Base-by-base conservation (phyloP, 139 green algal genomes). In the Picochlorum sp. region DNA sequence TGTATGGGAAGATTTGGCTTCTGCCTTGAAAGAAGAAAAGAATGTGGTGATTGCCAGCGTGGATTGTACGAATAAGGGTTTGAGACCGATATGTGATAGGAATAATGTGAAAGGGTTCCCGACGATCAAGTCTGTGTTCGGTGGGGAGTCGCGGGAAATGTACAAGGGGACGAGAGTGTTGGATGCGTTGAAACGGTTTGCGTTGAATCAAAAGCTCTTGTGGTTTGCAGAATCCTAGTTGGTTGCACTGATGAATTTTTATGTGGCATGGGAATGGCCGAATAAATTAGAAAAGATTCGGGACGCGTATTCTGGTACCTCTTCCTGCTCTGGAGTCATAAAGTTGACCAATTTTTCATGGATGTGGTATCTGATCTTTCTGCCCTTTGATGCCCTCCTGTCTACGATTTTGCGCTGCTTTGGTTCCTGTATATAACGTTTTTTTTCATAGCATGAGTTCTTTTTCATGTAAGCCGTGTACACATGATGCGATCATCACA, bases 271-370 rank as follows among this genome's bases (percentile, higher is more conserved):
- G 2, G 51, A 26, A 59, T 59, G 15, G n/a, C 82, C 84, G 70
- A 96, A 96, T n/a, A 96, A 69, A 66, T 90, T 90, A 30, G 57
- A 54, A 49, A 96, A 96, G 26, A 95, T 71, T 63, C 89, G 74
- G 0, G 75, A 60, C 2, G 86, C 77, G 55, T 86, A 85, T 38
- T 66, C 28, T 60, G 77, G 84, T 21, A 68, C 49, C 26, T 78
- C 66, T 21, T 74, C 38, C 14, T 86, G 77, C 21, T 83, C 69
- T 0, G 89, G 83, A 2, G 83, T 70, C 85, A 92, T 93, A 75
- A 97, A 96, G 63, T 88, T 89, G 23, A 95, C 88, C 57, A 97
- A 80, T 76, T 95, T 94, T 13, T 95, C 78, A 62, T 95, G 84
- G 9, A 91, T 81, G 58, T 91, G 68, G 72, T 88, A 96, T 21